phyloP scores from a whole-genome alignment of 352 stramenopile genomes.

The Globisporangium cederbergense region DNA sequence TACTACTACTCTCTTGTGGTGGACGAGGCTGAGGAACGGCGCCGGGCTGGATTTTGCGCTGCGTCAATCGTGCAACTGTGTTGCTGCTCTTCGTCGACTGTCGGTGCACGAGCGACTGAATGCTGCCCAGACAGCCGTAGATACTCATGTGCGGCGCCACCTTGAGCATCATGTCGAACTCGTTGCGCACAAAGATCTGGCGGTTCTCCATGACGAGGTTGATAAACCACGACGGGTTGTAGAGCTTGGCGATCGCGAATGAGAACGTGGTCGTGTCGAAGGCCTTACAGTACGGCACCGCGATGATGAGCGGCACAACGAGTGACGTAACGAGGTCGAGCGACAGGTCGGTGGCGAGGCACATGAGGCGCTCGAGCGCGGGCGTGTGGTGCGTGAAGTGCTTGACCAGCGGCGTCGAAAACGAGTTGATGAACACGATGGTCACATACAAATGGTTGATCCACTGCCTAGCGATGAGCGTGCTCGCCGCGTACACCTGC shows the following conservation, averaged over 20 bases:
- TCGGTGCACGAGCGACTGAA: conserved; percentile 13
- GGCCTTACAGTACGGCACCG: conserved; percentile 6
- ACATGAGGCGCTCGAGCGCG: conserved; percentile 19
- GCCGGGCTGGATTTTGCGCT: not conserved
- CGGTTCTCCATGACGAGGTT: conserved; percentile 24
- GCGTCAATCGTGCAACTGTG: not conserved
- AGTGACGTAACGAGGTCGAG: conserved; percentile 19
- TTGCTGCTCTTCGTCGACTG: not conserved
- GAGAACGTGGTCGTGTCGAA: conserved; percentile 12
- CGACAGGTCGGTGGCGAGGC: conserved; percentile 15
- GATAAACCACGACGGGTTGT: conserved; percentile 20
- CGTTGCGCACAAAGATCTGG: conserved; percentile 19
- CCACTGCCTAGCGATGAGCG: conserved; percentile 12
- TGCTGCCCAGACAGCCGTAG: conserved; percentile 15
- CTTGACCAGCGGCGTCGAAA: conserved; percentile 23
- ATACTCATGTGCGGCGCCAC: conserved; percentile 23
- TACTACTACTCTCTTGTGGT: not conserved
- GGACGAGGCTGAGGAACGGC: too few relatives aligned
- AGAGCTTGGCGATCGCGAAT: conserved; percentile 12
- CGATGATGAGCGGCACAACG: conserved; percentile 19
- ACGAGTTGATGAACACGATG: conserved; percentile 21
- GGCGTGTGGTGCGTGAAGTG: conserved; percentile 17
- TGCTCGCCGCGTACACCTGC: conserved; percentile 19
- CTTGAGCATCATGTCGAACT: conserved; percentile 21
- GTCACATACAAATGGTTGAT: conserved; percentile 26